phyloP scores from a whole-genome alignment of 2,329 filamentous ascomycete genomes.

The Alternaria postmessia region DNA sequence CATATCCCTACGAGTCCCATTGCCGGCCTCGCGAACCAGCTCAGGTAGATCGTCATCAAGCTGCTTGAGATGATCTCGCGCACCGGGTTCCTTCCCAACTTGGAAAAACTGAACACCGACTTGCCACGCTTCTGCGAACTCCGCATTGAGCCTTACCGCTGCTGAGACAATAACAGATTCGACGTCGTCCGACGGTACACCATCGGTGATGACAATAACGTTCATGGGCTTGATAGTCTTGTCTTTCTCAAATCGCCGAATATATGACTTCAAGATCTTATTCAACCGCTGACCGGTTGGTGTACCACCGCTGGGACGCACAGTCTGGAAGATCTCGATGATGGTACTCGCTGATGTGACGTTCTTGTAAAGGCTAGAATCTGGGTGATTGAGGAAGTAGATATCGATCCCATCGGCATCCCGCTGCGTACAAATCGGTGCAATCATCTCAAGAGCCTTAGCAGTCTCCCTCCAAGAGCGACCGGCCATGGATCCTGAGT shows the following conservation, averaged over 20 bases:
- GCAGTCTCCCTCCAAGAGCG: constrained; percentile 78
- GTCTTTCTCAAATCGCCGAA: constrained; percentile 59
- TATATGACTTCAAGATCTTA: constrained; percentile 76
- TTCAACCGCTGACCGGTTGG: constrained; percentile 77
- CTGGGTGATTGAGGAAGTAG: constrained; percentile 82
- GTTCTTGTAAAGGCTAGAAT: constrained; percentile 69
- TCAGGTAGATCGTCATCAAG: too few species aligned
- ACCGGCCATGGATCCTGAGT: constrained; percentile 86
- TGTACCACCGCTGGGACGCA: constrained; percentile 72
- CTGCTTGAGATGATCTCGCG: too few species aligned
- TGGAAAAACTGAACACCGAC: constrained; percentile 97
- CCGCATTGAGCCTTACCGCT: constrained; percentile 28
- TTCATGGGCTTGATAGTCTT: constrained; percentile 78
- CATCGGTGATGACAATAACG: constrained; percentile 93
- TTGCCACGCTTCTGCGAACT: constrained; percentile 72
- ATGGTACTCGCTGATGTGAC: constrained; percentile 68
- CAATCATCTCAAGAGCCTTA: constrained; percentile 74
- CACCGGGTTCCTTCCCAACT: constrained; percentile 60
- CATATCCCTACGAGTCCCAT: too few species aligned
- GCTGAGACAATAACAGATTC: constrained; percentile 71
- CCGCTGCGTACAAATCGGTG: constrained; percentile 80
- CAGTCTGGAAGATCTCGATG: constrained; percentile 72
- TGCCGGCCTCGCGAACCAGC: too few species aligned
- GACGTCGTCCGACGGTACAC: constrained; percentile 79
- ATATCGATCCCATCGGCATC: constrained; percentile 89